Evolutionary conservation across 352 stramenopile species (phyloP), one percentile per base, ranked within the genome.

Genomic region (Globisporangium ultimum): DNA sequence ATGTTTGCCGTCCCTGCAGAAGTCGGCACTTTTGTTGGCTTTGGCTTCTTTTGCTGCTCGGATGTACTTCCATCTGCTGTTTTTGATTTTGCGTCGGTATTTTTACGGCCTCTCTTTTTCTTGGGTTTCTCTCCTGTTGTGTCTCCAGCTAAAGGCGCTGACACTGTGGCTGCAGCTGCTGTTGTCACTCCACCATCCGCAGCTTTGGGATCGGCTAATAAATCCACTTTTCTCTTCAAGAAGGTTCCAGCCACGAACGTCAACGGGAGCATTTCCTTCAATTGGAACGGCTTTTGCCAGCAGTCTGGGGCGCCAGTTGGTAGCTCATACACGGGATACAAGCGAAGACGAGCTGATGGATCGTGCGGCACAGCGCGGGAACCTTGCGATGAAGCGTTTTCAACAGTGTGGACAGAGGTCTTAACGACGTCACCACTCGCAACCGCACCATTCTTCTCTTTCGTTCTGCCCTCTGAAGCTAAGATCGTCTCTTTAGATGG

Each of bases 231-330:
- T 49, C 69, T 67, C 53, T 70, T 72, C 22, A 89, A 57, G 52
- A 89, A 88, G 41, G 77, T 82, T 14, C 78, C 77, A 1, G 80
- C 80, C 5, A 84, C 71, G 53, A 84, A 88, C 9, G 71, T 74
- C 14, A 87, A 60, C 10, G 80, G 75, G 12, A 85, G 53, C 15
- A 67, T 73, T 3, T 71, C 49, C 63, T 80, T 76, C 45, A 69
- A 47, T 15, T 69, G 51, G 12, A 88, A 87, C 1, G 73, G 65
- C 43, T 71, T 64, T 50, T 72, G 54, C 77, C 73, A 86, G 7
- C 58, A 66, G 18, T 71, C 63, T 0, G 76, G 71, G 0, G 71
- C 55, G 0, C 75, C 77, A 0, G 54, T 60, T 11, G 80, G 73
- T 28, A 83, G 60, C 22, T 68, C 69, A 58, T 87, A 88, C 17